Percentiles rank a stretch among this genome's conserved stretches.
Conservation (phyloP, 192 early-diverging fungal species). For the Coemansia sp. region DNA sequence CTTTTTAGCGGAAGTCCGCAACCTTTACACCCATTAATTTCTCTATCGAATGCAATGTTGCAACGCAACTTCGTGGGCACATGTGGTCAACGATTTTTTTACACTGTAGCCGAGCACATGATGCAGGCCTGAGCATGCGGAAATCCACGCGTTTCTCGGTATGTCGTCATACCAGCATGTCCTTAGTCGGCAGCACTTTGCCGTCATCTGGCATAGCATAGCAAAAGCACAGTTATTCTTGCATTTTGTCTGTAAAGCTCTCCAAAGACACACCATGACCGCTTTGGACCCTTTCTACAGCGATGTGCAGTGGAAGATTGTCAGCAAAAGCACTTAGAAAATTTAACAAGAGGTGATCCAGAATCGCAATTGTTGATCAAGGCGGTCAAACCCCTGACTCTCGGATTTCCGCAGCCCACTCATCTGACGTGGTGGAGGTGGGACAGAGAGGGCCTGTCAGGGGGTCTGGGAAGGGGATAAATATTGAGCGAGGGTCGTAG, state of each 20-base stretch:
- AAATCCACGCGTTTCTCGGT: neutral
- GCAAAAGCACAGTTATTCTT: neutral
- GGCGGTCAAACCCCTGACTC: neutral
- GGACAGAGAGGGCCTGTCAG: neutral
- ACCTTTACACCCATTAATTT: neutral
- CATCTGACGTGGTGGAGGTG: neutral
- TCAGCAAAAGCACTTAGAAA: neutral
- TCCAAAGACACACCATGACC: neutral
- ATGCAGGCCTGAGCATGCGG: neutral
- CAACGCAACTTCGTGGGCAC: neutral
- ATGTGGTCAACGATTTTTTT: neutral
- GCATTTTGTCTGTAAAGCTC: neutral
- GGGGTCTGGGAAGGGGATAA: neutral
- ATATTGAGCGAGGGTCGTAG: too few species aligned
- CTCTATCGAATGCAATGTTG: neutral
- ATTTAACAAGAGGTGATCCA: neutral
- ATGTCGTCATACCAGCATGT: neutral
- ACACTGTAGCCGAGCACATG: neutral
- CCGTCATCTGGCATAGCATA: neutral
- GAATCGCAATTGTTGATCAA: neutral
- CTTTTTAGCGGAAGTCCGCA: neutral
- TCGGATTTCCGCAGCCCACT: neutral
- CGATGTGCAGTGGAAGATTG: neutral
- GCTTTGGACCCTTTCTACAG: neutral
- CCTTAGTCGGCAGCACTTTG: neutral